Evolutionary conservation across 1,284 basidiomycete genomes (phyloP), one percentile per base, ranked within the genome.

Genomic region (Sanghuangporus weigelae): DNA sequence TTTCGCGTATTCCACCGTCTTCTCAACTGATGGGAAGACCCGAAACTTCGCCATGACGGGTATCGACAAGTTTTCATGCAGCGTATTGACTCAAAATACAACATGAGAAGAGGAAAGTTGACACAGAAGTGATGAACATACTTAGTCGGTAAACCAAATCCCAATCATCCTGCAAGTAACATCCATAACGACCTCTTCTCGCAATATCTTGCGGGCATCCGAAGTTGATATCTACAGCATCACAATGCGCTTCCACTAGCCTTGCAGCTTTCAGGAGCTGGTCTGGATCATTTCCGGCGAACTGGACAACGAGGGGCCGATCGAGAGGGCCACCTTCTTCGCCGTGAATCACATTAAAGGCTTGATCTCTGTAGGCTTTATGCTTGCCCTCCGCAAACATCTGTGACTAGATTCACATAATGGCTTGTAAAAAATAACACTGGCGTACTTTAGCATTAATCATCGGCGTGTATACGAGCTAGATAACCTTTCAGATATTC

Each of bases 121-220:
- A 2, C 42, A 14, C 26, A 31, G 26, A 31, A 31, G 2, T 31
- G 26, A 31, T 31, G 42, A 1, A 82, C 90, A 70, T 69, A 94
- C 94, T 90, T 55, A 98, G 80, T 36, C 80, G 78, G 67, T 86
- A 86, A 35, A 97, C 87, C 57, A 97, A 73, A 10, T 92, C 87
- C 95, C 95, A 98, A 60, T 98, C 94, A 66, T 98, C 96, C 80
- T 95, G 93, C 54, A 99, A 73, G 77, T 92, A 98, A 1, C 90
- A 85, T 0, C 96, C 96, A 69, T 98, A 99, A 63, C 84, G 83
- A 0, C 96, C 96, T 48, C 86, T 79, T 66, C 85, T 84, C 0
- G 96, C 96, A 66, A 99, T 98, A 61, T 96, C 94, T 71, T 99
- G 96, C 0, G 96, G 96, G 73, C 96, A 98, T 0, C 95, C 95